A percentile compares a stretch with the other conserved stretches of the same genome.
phyloP scores from a whole-genome alignment of 306 rosid species.

The Citrullus mucosospermus region DNA sequence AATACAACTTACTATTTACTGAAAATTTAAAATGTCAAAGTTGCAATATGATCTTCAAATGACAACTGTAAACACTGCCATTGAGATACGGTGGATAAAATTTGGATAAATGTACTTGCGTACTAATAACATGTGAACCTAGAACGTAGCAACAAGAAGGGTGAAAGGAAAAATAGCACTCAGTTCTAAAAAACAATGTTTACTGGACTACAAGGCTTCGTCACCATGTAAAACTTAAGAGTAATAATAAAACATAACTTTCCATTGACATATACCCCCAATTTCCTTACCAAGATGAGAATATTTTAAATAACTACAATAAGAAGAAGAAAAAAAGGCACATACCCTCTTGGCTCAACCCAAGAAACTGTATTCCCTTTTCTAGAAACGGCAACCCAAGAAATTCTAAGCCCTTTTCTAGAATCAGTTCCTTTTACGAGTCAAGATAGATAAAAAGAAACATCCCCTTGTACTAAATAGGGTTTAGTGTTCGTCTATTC shows the following conservation, averaged over 20 bases:
- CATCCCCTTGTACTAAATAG: background rate
- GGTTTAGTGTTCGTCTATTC: background rate
- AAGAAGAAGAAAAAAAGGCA: background rate
- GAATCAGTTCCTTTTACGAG: background rate
- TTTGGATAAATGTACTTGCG: background rate
- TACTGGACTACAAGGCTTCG: background rate
- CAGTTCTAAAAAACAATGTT: background rate
- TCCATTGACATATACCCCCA: background rate
- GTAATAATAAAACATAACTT: background rate
- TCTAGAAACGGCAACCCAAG: background rate
- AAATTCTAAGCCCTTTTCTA: background rate
- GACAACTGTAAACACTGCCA: background rate
- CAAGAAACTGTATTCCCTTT: background rate
- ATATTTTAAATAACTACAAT: background rate
- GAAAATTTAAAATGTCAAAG: background rate
- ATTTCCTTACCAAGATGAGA: background rate
- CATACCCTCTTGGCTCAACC: background rate
- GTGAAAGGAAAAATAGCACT: background rate
- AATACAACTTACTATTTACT: background rate
- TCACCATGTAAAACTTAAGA: background rate
- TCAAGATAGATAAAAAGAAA: background rate
- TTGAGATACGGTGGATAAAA: background rate
- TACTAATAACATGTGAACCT: background rate
- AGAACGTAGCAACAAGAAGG: background rate
- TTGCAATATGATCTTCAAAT: background rate